Evolutionary conservation across 257 asterid species (phyloP).

Genomic region (Misopates orontium): DNA sequence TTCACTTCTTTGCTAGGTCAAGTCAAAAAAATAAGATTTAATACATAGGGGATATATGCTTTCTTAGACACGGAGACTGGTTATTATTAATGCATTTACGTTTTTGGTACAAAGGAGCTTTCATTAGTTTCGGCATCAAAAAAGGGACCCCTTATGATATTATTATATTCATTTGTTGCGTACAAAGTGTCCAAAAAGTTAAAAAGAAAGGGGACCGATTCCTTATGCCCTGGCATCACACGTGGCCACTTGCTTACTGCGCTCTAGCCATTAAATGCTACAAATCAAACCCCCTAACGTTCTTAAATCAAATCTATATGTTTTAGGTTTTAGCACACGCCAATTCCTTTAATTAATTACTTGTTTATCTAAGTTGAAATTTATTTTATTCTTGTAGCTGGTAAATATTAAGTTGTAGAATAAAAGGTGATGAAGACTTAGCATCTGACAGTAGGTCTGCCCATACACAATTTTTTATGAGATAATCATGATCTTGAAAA

Average conservation of each 20-base stretch:
- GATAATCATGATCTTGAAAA: constrained; percentile 19
- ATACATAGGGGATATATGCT: background rate
- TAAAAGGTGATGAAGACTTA: constrained; percentile 36
- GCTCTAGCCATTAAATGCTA: too few relatives aligned
- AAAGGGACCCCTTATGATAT: background rate
- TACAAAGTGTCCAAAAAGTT: constrained; percentile 2
- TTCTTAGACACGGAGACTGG: background rate
- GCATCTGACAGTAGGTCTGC: constrained; percentile 29
- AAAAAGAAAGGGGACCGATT: constrained; percentile 8
- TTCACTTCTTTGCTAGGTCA: background rate
- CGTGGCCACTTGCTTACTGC: constrained; percentile 10
- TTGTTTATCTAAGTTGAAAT: background rate
- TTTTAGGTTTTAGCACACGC: background rate
- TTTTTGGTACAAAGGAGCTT: background rate
- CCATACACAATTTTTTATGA: constrained; percentile 4
- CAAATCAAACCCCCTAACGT: too few relatives aligned
- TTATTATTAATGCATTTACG: background rate
- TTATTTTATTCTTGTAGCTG: background rate
- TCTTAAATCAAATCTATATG: background rate
- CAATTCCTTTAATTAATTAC: constrained; percentile 7
- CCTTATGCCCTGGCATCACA: constrained; percentile 20
- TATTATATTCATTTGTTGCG: constrained; percentile 24
- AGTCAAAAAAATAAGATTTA: background rate
- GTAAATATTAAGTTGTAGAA: background rate
- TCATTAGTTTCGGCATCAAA: background rate